Evolutionary conservation across 2,329 filamentous ascomycete genomes (phyloP).

Genomic region (Colletotrichum gigasporum): DNA sequence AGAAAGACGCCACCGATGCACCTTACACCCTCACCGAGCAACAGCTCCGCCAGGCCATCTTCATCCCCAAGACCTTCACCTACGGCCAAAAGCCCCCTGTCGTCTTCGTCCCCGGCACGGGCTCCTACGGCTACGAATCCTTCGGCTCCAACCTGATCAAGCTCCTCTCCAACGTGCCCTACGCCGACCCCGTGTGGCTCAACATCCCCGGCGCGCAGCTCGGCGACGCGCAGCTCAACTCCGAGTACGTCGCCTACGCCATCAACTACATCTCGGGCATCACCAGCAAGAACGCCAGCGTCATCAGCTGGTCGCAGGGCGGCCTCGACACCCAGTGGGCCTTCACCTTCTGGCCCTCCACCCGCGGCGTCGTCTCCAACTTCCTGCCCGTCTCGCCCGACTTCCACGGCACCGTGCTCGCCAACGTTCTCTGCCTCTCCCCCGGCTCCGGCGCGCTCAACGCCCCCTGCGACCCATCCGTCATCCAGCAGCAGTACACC

Average conservation of each 20-base stretch:
- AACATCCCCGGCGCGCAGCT: slow-evolving; percentile 61
- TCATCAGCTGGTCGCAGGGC: slow-evolving; percentile 66
- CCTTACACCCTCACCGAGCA: slow-evolving; percentile 57
- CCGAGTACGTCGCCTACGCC: slow-evolving; percentile 66
- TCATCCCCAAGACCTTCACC: slow-evolving; percentile 59
- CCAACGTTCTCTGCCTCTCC: slow-evolving; percentile 25
- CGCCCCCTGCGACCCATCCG: slow-evolving; percentile 41
- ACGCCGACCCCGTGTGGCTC: slow-evolving; percentile 62
- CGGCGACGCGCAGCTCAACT: slow-evolving; percentile 58
- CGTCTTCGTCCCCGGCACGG: slow-evolving; percentile 64
- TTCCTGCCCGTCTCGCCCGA: slow-evolving; percentile 62
- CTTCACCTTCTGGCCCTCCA: slow-evolving; percentile 65
- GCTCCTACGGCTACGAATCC: slow-evolving; percentile 53
- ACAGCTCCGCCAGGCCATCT: slow-evolving; percentile 59
- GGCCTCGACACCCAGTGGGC: slow-evolving; percentile 65
- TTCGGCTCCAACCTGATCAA: slow-evolving; percentile 59
- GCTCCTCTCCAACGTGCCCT: slow-evolving; percentile 50
- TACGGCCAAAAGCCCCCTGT: slow-evolving; percentile 56
- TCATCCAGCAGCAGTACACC: slow-evolving; percentile 58
- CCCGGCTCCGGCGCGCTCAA: slow-evolving; percentile 18
- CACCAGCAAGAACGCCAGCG: slow-evolving; percentile 47
- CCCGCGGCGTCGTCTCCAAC: slow-evolving; percentile 53
- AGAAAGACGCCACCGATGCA: slow-evolving; percentile 50
- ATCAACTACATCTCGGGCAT: slow-evolving; percentile 63
- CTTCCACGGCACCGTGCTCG: slow-evolving; percentile 46